phyloP scores from a whole-genome alignment of 257 asterid species.

The Ballota nigra region DNA sequence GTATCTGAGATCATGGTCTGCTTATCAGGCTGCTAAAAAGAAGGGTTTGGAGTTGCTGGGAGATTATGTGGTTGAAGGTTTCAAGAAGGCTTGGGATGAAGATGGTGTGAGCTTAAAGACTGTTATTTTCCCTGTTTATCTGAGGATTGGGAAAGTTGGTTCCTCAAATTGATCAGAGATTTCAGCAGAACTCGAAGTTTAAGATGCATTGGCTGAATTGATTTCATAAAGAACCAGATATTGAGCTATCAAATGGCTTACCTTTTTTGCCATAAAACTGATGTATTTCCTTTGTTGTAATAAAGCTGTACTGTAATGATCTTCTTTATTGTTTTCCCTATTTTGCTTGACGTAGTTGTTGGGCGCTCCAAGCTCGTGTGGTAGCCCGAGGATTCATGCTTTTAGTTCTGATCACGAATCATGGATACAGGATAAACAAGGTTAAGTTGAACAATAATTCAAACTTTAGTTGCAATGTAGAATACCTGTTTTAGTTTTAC shows the following conservation, averaged over 20 bases:
- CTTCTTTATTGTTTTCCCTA: background rate
- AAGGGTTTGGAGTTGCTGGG: slow-evolving; percentile 65
- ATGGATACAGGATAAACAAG: background rate
- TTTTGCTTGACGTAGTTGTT: background rate
- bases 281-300: background rate
- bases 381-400: too few relatives aligned
- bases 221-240: background rate
- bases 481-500: background rate
- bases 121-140: slow-evolving; percentile 50
- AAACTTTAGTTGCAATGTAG: background rate
- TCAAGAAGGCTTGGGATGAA: slow-evolving; percentile 60
- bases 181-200: too few relatives aligned
- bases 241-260: background rate
- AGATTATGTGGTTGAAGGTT: slow-evolving; percentile 40
- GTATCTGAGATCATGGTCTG: slow-evolving; percentile 69
- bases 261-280: background rate
- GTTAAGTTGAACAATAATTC: background rate
- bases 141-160: slow-evolving; percentile 77
- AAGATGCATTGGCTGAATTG: background rate
- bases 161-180: slow-evolving; percentile 24
- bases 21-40: slow-evolving; percentile 68
- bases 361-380: background rate
- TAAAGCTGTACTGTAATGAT: background rate
- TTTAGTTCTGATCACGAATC: background rate
- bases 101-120: slow-evolving; percentile 40